Percentiles rank a stretch among this genome's conserved stretches.
Evolutionary conservation across 2,329 filamentous ascomycete genomes (phyloP).

Genomic region (Pseudopithomyces chartarum): DNA sequence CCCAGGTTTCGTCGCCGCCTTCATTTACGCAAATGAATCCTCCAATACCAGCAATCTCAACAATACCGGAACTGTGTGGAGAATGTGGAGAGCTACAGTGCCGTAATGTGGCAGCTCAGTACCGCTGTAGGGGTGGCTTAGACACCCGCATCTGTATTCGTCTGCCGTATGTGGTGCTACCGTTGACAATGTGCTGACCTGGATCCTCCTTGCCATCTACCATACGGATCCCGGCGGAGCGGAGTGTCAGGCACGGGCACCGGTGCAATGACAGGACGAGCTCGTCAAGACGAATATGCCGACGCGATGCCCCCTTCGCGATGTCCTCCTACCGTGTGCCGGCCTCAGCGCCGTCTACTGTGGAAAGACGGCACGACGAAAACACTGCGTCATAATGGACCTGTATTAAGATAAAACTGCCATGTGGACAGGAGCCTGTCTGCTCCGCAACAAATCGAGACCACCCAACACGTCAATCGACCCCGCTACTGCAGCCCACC

Average conservation of each 20-base stretch:
- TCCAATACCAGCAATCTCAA: slow-evolving; percentile 11
- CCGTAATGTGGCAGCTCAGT: slow-evolving; percentile 21
- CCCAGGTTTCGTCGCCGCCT: slow-evolving; percentile 21
- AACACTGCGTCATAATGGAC: slow-evolving; percentile 13
- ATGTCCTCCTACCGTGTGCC: not conserved
- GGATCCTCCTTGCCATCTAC: slow-evolving; percentile 26
- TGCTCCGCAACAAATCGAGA: slow-evolving; percentile 3
- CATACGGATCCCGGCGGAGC: slow-evolving; percentile 22
- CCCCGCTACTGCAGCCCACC: slow-evolving; percentile 9
- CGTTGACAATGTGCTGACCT: slow-evolving; percentile 26
- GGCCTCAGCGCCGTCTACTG: slow-evolving; percentile 10
- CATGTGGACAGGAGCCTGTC: slow-evolving; percentile 3
- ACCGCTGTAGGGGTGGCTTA: slow-evolving; percentile 13
- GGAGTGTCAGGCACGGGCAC: slow-evolving; percentile 33
- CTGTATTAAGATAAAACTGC: slow-evolving; percentile 22
- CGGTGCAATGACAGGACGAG: slow-evolving; percentile 19
- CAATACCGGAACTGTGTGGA: slow-evolving; percentile 31
- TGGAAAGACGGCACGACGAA: slow-evolving; percentile 6
- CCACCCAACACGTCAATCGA: slow-evolving; percentile 4
- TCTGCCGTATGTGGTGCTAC: slow-evolving; percentile 35
- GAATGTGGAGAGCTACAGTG: slow-evolving; percentile 31
- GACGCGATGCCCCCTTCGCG: not conserved
- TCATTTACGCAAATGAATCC: slow-evolving; percentile 33
- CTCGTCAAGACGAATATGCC: slow-evolving; percentile 4
- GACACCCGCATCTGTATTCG: slow-evolving; percentile 26